A percentile compares a stretch with the other conserved stretches of the same genome.
Evolutionary conservation across 768 basidiomycete species (phyloP).

Genomic region (Kwoniella bestiolae): DNA sequence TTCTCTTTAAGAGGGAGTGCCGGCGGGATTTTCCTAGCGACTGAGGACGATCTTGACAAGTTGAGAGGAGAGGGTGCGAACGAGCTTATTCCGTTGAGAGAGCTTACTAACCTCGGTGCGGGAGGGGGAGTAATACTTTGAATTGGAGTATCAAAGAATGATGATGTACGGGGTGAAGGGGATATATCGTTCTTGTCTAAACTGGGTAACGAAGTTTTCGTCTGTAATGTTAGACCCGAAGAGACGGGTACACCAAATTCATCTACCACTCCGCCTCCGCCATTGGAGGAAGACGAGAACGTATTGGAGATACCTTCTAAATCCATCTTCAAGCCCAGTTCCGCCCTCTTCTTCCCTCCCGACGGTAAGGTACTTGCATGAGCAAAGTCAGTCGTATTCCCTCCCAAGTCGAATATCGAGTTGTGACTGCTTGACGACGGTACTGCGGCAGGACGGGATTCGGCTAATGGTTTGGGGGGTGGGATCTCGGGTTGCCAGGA

Average conservation of each 20-base stretch:
- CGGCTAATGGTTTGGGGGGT: constrained; percentile 23
- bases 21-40: constrained; percentile 15
- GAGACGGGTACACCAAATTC: constrained; percentile 19
- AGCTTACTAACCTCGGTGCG: constrained; percentile 6
- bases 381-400: neutral
- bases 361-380: constrained; percentile 14
- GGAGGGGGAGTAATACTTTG: constrained; percentile 15
- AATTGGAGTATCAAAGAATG: constrained; percentile 31
- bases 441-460: neutral
- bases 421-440: neutral
- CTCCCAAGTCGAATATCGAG: constrained; percentile 8
- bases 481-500: constrained; percentile 30
- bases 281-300: neutral
- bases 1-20: neutral
- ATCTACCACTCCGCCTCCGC: constrained; percentile 5
- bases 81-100: constrained; percentile 1
- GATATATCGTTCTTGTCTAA: constrained; percentile 7
- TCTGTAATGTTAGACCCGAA: neutral
- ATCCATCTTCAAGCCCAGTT: constrained; percentile 21
- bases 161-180: constrained; percentile 25
- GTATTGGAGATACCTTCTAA: neutral
- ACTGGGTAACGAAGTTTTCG: neutral
- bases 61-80: constrained; percentile 37
- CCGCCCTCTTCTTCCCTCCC: constrained; percentile 1
- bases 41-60: constrained; percentile 30